Evolutionary conservation across 148 eudicot genomes (phyloP), one percentile per base, ranked within the genome.

Genomic region (Oxyria digyna): DNA sequence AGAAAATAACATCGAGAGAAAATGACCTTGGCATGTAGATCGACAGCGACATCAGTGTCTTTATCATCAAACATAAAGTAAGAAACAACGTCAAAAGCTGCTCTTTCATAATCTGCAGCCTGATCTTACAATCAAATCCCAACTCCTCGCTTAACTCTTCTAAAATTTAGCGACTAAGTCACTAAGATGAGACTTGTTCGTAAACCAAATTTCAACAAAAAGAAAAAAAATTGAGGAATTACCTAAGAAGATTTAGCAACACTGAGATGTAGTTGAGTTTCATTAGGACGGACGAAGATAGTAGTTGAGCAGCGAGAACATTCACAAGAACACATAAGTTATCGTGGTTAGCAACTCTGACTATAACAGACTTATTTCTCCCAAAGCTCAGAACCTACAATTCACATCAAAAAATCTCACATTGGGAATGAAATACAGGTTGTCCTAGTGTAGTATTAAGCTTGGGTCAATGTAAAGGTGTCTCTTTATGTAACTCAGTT

Each of bases 41-140:
- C 80, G 46, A 94, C 57, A 46, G 96, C 96, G 41, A 78, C 75
- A 74, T 90, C 91, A 76, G 86, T 96, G 45, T 94, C 97, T 67
- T 80, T 85, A 57, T 86, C 80, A 12, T 81, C 82, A 6, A 90
- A 85, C 24, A 90, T 71, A 76, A 94, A 74, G 80, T 66, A 86
- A 63, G 74, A 74, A 21, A 90, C 74, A 0, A 87, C 76, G 43
- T 81, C 84, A 74, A 86, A 94, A 67, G 90, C 92, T 0, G 87
- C 92, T 71, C 73, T 90, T 84, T 94, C 98, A 73, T 94, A 94
- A 38, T 74, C 71, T 4, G 91, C 83, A 31, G 92, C 96, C 70
- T 80, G 64, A 71, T 77, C 84, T 97, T 94, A 76, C 67, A 68
- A 35, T 20, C 32, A 29, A 29, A 29, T 29, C 38, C 27, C 24